phyloP scores from a whole-genome alignment of 768 basidiomycete genomes.

The Leucocoprinus sp. region DNA sequence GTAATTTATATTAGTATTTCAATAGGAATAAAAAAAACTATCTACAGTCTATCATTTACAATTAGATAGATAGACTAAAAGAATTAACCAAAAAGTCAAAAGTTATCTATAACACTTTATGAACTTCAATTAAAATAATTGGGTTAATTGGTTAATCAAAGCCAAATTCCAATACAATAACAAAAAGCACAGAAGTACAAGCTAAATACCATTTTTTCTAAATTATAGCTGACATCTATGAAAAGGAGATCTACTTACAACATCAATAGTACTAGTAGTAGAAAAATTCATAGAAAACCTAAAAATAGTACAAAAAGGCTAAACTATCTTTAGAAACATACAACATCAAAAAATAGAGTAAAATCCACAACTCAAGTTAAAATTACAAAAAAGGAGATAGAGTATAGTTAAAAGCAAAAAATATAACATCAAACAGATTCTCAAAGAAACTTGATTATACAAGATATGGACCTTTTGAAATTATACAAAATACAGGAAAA shows the following conservation, averaged over 20 bases:
- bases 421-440: background rate
- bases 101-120: background rate
- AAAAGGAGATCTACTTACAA: background rate
- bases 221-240: background rate
- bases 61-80: background rate
- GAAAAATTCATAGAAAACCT: background rate
- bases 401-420: background rate
- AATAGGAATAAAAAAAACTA: background rate
- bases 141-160: background rate
- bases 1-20: background rate
- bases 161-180: constrained; percentile 1
- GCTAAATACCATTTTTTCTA: background rate
- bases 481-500: background rate
- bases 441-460: background rate
- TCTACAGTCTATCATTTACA: background rate
- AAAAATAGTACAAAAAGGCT: background rate
- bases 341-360: background rate
- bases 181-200: background rate
- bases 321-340: background rate
- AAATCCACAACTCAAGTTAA: background rate
- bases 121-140: background rate
- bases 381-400: background rate
- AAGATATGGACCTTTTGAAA: background rate
- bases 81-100: background rate
- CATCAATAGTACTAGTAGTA: background rate